Evolutionary conservation across 805 yeast genomes (phyloP), one percentile per base, ranked within the genome.

Genomic region (Spathaspora boniae): DNA sequence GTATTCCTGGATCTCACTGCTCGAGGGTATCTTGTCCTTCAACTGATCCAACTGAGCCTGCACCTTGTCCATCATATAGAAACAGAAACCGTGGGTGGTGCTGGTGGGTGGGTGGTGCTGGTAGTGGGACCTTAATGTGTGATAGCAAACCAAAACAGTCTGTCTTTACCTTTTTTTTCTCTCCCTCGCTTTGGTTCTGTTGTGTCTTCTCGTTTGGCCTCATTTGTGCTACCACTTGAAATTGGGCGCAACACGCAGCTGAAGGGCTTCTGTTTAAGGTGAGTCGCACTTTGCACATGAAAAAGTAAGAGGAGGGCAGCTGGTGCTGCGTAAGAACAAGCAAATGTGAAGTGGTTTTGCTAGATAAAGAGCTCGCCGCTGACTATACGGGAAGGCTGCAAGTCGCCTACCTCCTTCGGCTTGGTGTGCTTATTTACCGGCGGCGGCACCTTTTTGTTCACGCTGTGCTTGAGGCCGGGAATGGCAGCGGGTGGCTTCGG

Each of bases 371-470:
- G n/a, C n/a, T 61, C 68, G 3, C 65, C 65, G 30, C 60, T 54
- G 31, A 58, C 41, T 15, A 43, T 43, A 15, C 62, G 44, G 9
- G 47, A 44, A 9, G 61, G 60, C 33, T 51, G 54, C 25, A 49
- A 34, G 9, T 49, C 48, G 7, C 45, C 51, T 4, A 50, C 37
- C 5, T 46, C 40, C 22, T 45, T 51, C 4, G 56, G 54, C 25
- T 54, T 53, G 12, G 50, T 35, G 6, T 33, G 36, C 36, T 52
- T 53, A 38, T 53, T 54, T 15, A 51, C 31, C 5, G 53, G 50
- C 1, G 58, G 58, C 17, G 56, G 54, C 6, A 9, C 25, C 29
- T 45, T 48, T 17, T 32, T 32, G 16, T 15, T 22, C 7, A 33
- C 34, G 25, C 21, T 21, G 31, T 18, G 8, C 22, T 38, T 20